Base-by-base conservation (phyloP, 2,329 filamentous ascomycete genomes). In the Aspergillus unguis region DNA sequence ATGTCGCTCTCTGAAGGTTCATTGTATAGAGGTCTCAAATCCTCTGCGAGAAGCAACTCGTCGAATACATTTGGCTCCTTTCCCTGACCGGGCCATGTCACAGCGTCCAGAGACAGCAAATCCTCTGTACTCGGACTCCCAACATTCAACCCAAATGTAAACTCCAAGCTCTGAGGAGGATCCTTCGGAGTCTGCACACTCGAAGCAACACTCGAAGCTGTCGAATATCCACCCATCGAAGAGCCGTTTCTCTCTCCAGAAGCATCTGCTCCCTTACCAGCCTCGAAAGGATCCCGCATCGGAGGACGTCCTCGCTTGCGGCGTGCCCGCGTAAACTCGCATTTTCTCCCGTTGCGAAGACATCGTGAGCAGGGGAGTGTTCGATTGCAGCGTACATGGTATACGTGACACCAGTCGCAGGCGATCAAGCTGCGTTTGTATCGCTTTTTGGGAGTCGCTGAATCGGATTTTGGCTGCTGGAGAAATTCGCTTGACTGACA, bases 341-440 rank as follows among this genome's bases (percentile, higher is more conserved):
- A 96, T 32, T 52, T 59, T 6, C 63, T 65, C 10, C 62, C 79
- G 81, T 74, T 83, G 87, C 88, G 88, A 66, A 92, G 85, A 70
- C 92, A 96, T 71, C 96, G 90, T 44, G 90, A 90, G 70, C 92
- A 96, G 47, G 92, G 92, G 58, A 89, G 84, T 66, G 92, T 88
- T 48, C 91, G 92, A 71, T 96, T 90, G 70, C 92, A 96, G 74
- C 95, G 95, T 17, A 92, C 96, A 58, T 92, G 82, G 54, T 96
- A 80, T 69, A 95, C 89, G 71, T 96, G 96, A 74, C 92, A 96
- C 70, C 95, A 91, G 72, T 96, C 92, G 74, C 92, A 96, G 23
- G 92, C 92, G 64, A 71, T 64, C 31, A 63, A 64, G 50, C 70
- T 71, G 25, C 69, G 65, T 25, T 65, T 65, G n/a, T 1, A 17